Evolutionary conservation across 208 protist genomes (phyloP).

Genomic region (Angomonas desouzai): DNA sequence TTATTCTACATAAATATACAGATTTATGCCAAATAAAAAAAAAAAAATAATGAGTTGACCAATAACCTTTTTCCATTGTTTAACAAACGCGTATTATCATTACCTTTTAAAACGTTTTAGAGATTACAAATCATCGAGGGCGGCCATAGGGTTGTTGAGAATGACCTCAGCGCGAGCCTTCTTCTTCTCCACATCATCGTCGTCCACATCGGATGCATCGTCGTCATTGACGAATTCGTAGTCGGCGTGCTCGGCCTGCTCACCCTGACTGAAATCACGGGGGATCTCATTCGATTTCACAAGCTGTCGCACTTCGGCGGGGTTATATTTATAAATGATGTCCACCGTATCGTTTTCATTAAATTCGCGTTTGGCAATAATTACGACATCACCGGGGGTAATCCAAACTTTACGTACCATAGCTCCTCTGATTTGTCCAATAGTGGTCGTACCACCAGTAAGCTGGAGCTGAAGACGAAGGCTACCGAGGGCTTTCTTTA

Average conservation of each 20-base stretch:
- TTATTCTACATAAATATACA: no score
- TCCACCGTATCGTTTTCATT: constrained; percentile 80
- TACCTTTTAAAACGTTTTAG: no score
- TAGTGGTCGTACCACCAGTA: constrained; percentile 65
- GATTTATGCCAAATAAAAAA: no score
- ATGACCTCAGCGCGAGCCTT: constrained; percentile 69
- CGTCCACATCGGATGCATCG: constrained; percentile 35
- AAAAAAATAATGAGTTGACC: no score
- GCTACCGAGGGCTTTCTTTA: constrained; percentile 96
- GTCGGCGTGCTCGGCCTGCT: constrained; percentile 56
- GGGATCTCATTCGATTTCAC: constrained; percentile 81
- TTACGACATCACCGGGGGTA: constrained; percentile 69
- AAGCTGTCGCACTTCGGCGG: constrained; percentile 65
- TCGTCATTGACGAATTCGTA: constrained; percentile 83
- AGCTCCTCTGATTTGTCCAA: constrained; percentile 72
- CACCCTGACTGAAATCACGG: constrained; percentile 73
- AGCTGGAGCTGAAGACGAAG: constrained; percentile 94
- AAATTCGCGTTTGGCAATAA: constrained; percentile 76
- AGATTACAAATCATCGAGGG: constrained; percentile 69
- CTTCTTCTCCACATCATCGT: constrained; percentile 44
- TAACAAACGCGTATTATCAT: no score
- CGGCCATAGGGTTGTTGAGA: constrained; percentile 66
- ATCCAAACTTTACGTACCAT: constrained; percentile 89
- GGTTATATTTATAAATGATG: constrained; percentile 75
- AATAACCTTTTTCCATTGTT: no score